Base-by-base conservation (phyloP, 768 basidiomycete genomes). In the Crassisporium funariophilum region DNA sequence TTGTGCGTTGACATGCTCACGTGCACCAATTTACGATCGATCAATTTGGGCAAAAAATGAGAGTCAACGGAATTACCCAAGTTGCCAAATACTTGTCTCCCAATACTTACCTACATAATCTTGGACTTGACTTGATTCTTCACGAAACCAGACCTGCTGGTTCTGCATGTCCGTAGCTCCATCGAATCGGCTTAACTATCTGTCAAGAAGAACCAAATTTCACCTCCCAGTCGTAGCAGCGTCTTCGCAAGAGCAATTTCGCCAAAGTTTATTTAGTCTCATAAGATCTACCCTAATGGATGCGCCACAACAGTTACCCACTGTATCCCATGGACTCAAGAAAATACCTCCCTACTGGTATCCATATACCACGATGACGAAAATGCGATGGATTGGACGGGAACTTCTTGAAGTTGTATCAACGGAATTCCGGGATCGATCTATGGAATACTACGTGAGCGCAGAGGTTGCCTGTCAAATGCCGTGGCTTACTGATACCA, bases 361-460 rank as follows among this genome's bases (percentile, higher is more conserved):
- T 63, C 88, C 92, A 2, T 91, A 94, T 61, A 89, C 84, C 7
- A 95, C 93, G 0, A 94, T 87, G 83, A 91, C 92, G 16, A 98
- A 98, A 65, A 79, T 84, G 41, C 79, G 94, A 21, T 97, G 94
- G 93, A 74, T 91, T 27, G 85, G 88, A 24, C 75, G 94, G 37
- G 88, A 93, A 64, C 75, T 97, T 27, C 68, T 98, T 17, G 94
- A 98, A 66, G 85, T 97, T 29, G 86, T 98, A 12, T 91, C 89
- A 0, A 95, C 93, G 0, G 94, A 98, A 65, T 98, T 95, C 61
- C 75, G 94, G 43, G 94, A 97, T 72, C 77, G 94, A 39, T 91
- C 87, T 11, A 86, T 94, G 77, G 94, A 98, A 58, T 98, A 95
- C 65, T 97, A 98, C 76, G 93, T 95, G 68, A 61, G 91, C n/a